Percentiles rank a stretch among this genome's conserved stretches.
These are phyloP conservation scores for Rhizophagus sp. DNA, from an alignment of 192 early-diverging fungal species.

Conservation along the genomic window DNA sequence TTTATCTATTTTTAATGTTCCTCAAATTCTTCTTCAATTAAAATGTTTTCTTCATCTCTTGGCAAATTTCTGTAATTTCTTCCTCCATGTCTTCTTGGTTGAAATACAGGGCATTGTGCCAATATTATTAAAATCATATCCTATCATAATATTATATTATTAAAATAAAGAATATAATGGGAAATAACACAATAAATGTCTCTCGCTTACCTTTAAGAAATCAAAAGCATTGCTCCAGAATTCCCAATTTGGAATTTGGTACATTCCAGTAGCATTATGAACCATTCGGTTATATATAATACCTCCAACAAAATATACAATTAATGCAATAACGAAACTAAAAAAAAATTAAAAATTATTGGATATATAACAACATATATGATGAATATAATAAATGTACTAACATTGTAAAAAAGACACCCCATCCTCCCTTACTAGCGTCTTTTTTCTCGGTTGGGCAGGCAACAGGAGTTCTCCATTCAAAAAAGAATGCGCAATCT, in stretches of 20 bases:
- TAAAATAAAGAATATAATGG: neutral
- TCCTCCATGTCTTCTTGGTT: neutral
- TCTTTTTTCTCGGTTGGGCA: constrained; percentile 30
- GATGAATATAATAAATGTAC: neutral
- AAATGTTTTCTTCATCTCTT: constrained; percentile 18
- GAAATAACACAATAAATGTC: neutral
- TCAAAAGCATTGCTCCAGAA: constrained; percentile 40
- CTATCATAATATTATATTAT: neutral
- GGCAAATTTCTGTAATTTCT: constrained; percentile 20
- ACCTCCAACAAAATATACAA: constrained; percentile 42
- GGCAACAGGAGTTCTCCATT: constrained; percentile 43
- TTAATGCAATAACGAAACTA: constrained; percentile 39
- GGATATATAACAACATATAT: neutral
- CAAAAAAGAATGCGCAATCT: constrained; percentile 40
- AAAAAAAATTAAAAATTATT: neutral
- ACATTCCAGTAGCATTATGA: constrained; percentile 37
- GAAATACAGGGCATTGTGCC: neutral
- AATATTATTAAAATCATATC: constrained; percentile 19
- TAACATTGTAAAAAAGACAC: constrained; percentile 43
- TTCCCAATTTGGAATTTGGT: constrained; percentile 47
- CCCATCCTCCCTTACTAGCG: constrained; percentile 21
- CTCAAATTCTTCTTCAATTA: constrained; percentile 22
- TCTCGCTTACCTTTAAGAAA: constrained; percentile 38
- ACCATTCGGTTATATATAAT: constrained; percentile 45
- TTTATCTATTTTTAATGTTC: constrained; percentile 18